Conservation (phyloP, 2,329 filamentous ascomycete genomes). For the Fusarium avenaceum region DNA sequence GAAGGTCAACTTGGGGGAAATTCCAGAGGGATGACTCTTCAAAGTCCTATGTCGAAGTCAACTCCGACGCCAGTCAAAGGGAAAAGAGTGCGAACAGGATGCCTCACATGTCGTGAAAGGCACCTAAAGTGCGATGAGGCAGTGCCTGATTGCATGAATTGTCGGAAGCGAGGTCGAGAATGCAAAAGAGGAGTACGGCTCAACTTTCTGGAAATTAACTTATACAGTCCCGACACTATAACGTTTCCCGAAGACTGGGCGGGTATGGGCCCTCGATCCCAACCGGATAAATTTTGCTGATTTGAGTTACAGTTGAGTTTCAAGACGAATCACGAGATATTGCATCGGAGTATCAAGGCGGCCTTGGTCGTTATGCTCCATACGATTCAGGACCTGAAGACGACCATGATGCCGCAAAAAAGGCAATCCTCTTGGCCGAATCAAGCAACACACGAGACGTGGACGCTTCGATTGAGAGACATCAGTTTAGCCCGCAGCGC, state of each 20-base stretch:
- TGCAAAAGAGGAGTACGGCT: constrained; percentile 89
- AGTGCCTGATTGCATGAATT: constrained; percentile 76
- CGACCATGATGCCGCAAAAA: neutral
- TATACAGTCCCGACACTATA: constrained; percentile 73
- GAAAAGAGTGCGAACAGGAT: constrained; percentile 90
- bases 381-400: constrained; percentile 21
- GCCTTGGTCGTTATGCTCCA: constrained; percentile 77
- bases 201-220: constrained; percentile 90
- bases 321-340: constrained; percentile 91
- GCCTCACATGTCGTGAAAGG: constrained; percentile 88
- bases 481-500: constrained; percentile 6
- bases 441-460: neutral
- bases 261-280: constrained; percentile 39
- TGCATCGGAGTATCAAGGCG: constrained; percentile 89
- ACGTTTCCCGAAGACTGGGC: constrained; percentile 40
- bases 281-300: constrained; percentile 22
- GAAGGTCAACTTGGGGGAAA: constrained; percentile 15
- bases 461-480: constrained; percentile 1
- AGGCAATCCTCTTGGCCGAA: neutral
- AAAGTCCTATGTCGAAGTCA: constrained; percentile 21
- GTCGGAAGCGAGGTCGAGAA: constrained; percentile 85
- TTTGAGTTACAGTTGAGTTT: constrained; percentile 72
- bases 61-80: constrained; percentile 53
- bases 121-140: constrained; percentile 93
- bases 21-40: constrained; percentile 30